A percentile compares a stretch with the other conserved stretches of the same genome.
phyloP scores from a whole-genome alignment of 176 grass and related monocot genomes.

The Rhipidocladum racemiflorum region DNA sequence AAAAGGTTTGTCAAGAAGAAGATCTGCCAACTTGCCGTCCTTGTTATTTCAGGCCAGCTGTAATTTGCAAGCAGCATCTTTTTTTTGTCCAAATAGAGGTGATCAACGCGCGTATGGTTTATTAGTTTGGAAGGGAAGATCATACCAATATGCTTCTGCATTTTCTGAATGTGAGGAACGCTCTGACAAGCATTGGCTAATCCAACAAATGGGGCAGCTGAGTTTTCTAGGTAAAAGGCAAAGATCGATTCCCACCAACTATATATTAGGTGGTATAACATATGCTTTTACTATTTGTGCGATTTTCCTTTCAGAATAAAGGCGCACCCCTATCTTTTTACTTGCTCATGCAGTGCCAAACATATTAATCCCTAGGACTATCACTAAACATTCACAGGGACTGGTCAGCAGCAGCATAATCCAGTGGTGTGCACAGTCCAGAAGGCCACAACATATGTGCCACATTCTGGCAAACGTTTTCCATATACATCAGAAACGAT shows the following conservation, averaged over 20 bases:
- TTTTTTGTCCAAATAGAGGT: not conserved
- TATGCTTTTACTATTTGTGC: not conserved
- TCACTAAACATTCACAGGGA: not conserved
- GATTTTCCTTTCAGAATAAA: not conserved
- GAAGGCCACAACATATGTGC: not conserved
- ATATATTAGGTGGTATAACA: not conserved
- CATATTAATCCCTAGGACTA: not conserved
- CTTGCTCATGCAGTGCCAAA: not conserved
- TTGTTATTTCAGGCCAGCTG: not conserved
- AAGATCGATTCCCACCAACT: not conserved
- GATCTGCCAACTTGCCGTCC: not conserved
- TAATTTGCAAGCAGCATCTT: not conserved
- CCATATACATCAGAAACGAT: not conserved
- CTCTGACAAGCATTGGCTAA: too few species aligned
- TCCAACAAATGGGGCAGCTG: not conserved
- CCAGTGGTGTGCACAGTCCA: not conserved
- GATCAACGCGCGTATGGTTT: not conserved
- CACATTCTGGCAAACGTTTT: not conserved
- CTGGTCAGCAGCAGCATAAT: too few species aligned
- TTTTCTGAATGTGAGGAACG: not conserved
- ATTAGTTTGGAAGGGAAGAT: not conserved
- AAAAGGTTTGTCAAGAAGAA: not conserved
- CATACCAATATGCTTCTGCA: not conserved
- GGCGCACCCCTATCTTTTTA: not conserved
- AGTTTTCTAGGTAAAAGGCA: not conserved